Percentiles rank a stretch among this genome's conserved stretches.
These are phyloP conservation scores for Nicotiana rustica DNA, from an alignment of 305 asterid species.

Conservation along the genomic window DNA sequence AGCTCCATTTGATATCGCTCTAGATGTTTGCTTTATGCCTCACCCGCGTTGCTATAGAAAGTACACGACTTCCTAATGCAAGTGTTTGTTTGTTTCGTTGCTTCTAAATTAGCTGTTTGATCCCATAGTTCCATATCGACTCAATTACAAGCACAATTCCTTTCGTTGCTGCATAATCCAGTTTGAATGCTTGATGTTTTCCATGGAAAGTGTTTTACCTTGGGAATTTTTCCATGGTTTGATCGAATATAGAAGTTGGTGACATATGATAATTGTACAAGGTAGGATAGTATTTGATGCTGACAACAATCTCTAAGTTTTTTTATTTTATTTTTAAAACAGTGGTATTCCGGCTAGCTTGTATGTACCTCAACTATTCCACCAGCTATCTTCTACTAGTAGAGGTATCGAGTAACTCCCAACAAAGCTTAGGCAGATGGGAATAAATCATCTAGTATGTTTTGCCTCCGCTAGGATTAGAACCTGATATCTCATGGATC, in stretches of 20 bases:
- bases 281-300: neutral
- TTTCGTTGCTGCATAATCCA: neutral
- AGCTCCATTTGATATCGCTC: conserved; percentile 32
- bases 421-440: too few species aligned
- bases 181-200: neutral
- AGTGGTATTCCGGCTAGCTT: too few species aligned
- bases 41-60: neutral
- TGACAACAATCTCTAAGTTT: neutral
- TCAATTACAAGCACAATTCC: conserved; percentile 6
- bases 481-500: too few species aligned
- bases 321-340: too few species aligned
- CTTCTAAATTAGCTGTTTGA: neutral
- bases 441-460: too few species aligned
- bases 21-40: conserved; percentile 20
- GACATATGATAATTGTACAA: neutral
- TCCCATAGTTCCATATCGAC: neutral
- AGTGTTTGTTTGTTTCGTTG: neutral
- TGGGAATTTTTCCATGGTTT: neutral
- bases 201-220: neutral
- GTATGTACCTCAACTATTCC: too few species aligned
- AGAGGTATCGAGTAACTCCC: too few species aligned
- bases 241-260: neutral
- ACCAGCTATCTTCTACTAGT: too few species aligned
- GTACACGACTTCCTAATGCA: neutral
- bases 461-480: too few species aligned